Percentiles rank a stretch among this genome's conserved stretches.
Conservation (phyloP, 768 basidiomycete genomes). For the Collybia sp. region DNA sequence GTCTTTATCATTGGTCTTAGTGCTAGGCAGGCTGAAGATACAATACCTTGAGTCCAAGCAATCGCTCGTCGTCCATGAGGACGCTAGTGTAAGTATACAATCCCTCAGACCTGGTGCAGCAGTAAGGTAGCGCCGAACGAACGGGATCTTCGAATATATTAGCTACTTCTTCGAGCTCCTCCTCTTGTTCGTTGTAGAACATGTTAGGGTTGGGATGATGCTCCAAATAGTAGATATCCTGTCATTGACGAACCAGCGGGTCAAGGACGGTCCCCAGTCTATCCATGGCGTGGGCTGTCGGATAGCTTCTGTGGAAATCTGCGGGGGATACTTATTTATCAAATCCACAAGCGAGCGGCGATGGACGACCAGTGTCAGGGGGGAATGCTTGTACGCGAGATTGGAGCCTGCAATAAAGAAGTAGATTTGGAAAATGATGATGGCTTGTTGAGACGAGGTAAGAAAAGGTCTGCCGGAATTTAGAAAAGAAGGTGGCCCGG, state of each 20-base stretch:
- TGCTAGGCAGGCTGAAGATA: too few relatives aligned
- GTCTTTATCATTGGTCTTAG: background rate
- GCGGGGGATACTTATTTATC: too few relatives aligned
- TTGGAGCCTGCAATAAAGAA: constrained; percentile 11
- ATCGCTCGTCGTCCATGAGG: background rate
- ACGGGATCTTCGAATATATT: background rate
- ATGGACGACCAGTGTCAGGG: constrained; percentile 32
- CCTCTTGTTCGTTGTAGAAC: background rate
- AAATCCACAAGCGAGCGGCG: too few relatives aligned
- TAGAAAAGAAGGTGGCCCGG: constrained; percentile 5
- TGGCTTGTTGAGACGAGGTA: constrained; percentile 11
- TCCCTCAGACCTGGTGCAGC: too few relatives aligned
- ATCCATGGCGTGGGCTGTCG: constrained; percentile 16
- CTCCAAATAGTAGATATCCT: constrained; percentile 14
- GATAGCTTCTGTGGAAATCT: constrained; percentile 1
- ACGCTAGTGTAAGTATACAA: background rate
- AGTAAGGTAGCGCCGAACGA: background rate
- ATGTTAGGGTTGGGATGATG: background rate
- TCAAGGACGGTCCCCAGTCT: constrained; percentile 27
- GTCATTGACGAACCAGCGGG: constrained; percentile 27
- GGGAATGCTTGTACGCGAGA: constrained; percentile 8
- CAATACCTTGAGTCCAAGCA: background rate
- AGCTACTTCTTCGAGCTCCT: background rate
- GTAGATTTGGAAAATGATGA: constrained; percentile 27
- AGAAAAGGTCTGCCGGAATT: constrained; percentile 17